A percentile compares a stretch with the other conserved stretches of the same genome.
These are phyloP conservation scores for Myxozyma geophila DNA, from an alignment of 805 yeast genomes.

Conservation along the genomic window DNA sequence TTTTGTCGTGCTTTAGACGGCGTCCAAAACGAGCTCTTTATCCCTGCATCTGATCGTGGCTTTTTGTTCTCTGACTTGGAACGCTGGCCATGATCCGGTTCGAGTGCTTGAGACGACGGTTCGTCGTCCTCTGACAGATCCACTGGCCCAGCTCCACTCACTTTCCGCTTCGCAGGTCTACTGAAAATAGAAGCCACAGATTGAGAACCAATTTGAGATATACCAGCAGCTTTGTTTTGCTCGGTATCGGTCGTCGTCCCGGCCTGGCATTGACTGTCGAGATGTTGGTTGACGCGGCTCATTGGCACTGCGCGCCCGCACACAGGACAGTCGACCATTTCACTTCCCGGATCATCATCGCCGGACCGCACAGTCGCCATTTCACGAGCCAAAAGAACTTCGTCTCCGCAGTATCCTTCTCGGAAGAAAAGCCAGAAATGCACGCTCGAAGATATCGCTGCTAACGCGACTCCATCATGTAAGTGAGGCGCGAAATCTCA, in stretches of 20 bases:
- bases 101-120: too few relatives aligned
- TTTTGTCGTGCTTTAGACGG: neutral
- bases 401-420: too few relatives aligned
- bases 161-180: slow-evolving; percentile 7
- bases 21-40: neutral
- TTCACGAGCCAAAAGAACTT: too few relatives aligned
- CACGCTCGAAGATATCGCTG: too few relatives aligned
- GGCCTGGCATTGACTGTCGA: slow-evolving; percentile 44
- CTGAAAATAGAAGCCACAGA: slow-evolving; percentile 4
- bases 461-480: too few relatives aligned
- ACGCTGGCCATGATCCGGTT: too few relatives aligned
- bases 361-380: neutral
- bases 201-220: neutral
- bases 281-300: slow-evolving; percentile 41
- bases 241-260: neutral
- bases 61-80: neutral
- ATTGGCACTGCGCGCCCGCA: slow-evolving; percentile 27
- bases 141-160: slow-evolving; percentile 1
- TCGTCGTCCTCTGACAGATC: slow-evolving; percentile 4
- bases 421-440: too few relatives aligned
- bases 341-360: neutral
- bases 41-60: neutral
- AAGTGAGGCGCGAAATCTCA: too few relatives aligned
- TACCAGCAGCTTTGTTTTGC: neutral
- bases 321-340: slow-evolving; percentile 38